Base-by-base conservation (phyloP, 208 protist genomes). In the Trypanosoma avium region DNA sequence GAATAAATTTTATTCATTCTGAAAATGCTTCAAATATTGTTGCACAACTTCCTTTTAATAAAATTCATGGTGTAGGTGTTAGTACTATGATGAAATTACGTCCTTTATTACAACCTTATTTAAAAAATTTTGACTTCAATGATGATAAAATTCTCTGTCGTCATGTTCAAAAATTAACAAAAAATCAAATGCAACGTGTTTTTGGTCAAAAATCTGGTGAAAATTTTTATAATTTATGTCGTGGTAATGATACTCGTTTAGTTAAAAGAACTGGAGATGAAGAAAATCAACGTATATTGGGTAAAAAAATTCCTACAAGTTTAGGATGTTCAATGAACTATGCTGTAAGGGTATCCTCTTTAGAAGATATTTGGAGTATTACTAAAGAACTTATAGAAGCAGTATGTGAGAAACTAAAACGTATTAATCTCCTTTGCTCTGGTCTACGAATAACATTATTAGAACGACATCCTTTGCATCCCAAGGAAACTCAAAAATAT, bases 271-370 rank as follows among this genome's bases (percentile, higher is more conserved):
- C 90, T 15, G 90, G 90, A n/a, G 86, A 93, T 60, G 63, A 74
- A 9, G 82, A 81, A 52, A 81, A 89, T 46, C 82, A 86, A 57
- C 54, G 73, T 6, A 67, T 70, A 10, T 32, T 87, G 1, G 85
- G 88, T 12, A 91, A 86, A 67, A 67, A 64, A 26, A 61, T 71
- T 35, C 86, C 84, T 21, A 70, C 53, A 19, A 81, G 81, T 13
- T 70, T 96, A 2, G 76, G 83, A 17, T 96, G 86, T 69, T 87
- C 83, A 30, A 93, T 96, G 87, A 93, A 96, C 73, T 96, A 96
- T 70, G 87, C 83, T 1, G 90, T 96, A 42, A 77, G 90, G 8
- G 87, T 87, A 4, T 35, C 35, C 6, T 64, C 61, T 26, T 21
- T 79, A 8, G 77, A 83, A 10, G 90, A 94, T 64, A 73, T 96